Percentiles rank a stretch among this genome's conserved stretches.
phyloP scores from a whole-genome alignment of 2,329 filamentous ascomycete genomes.

The Pseudopyricularia javanii region DNA sequence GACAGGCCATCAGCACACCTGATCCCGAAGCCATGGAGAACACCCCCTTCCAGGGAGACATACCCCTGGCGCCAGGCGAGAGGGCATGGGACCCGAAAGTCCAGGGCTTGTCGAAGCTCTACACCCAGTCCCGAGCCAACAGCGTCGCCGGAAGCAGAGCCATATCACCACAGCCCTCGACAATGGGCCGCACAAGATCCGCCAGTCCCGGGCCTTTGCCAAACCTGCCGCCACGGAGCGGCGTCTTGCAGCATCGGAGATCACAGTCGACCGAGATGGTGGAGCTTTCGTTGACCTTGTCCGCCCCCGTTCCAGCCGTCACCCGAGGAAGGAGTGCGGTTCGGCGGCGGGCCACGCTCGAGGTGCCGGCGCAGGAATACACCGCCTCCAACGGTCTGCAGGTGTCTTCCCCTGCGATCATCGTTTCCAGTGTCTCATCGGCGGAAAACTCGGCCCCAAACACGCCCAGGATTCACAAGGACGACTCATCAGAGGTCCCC shows the following conservation, averaged over 20 bases:
- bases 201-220: neutral
- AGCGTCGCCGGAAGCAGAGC: neutral
- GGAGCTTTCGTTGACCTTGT: neutral
- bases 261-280: neutral
- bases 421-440: neutral
- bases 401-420: neutral
- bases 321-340: neutral
- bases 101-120: neutral
- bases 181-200: neutral
- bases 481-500: no score
- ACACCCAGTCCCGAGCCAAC: neutral
- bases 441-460: neutral
- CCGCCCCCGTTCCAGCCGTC: neutral
- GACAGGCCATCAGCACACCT: conserved; percentile 32
- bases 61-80: conserved; percentile 24
- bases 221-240: neutral
- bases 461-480: neutral
- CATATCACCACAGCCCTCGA: neutral
- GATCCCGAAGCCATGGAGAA: conserved; percentile 34
- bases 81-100: neutral
- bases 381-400: neutral
- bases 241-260: neutral
- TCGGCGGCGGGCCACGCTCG: neutral
- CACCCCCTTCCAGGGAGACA: conserved; percentile 34
- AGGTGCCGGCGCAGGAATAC: neutral